Conservation (phyloP, 164 flowering plant genomes). For the Aristolochia fimbriata region DNA sequence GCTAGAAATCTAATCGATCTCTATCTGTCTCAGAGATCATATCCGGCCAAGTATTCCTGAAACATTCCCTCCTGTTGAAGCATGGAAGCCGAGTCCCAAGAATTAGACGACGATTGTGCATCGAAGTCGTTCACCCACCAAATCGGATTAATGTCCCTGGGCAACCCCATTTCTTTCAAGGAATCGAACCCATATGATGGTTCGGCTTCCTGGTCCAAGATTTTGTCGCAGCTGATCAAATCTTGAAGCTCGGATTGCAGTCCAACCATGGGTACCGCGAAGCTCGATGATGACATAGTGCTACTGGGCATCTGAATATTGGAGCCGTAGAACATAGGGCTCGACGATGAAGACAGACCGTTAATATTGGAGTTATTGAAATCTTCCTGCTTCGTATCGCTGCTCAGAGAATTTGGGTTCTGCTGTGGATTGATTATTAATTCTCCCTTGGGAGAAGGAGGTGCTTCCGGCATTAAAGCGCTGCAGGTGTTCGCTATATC, state of each 20-base stretch:
- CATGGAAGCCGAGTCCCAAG: slow-evolving; percentile 49
- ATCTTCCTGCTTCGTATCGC: slow-evolving; percentile 9
- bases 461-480: slow-evolving; percentile 11
- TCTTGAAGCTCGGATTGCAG: slow-evolving; percentile 42
- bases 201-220: slow-evolving; percentile 15
- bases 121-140: slow-evolving; percentile 46
- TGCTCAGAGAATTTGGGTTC: not conserved
- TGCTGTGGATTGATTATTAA: slow-evolving; percentile 1
- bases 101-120: slow-evolving; percentile 42
- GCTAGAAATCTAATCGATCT: not conserved
- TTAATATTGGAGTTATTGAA: slow-evolving; percentile 19
- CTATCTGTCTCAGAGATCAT: slow-evolving; percentile 16
- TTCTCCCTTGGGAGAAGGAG: slow-evolving; percentile 9
- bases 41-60: slow-evolving; percentile 41
- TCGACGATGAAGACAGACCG: slow-evolving; percentile 12
- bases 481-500: not conserved
- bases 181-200: slow-evolving; percentile 32
- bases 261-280: slow-evolving; percentile 12
- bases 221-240: slow-evolving; percentile 24
- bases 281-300: slow-evolving; percentile 4
- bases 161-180: slow-evolving; percentile 33
- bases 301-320: not conserved
- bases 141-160: slow-evolving; percentile 21
- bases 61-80: slow-evolving; percentile 34
- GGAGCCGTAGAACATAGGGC: not conserved